Base-by-base conservation (phyloP, 2,329 filamentous ascomycete species). In the Aureobasidium musti region DNA sequence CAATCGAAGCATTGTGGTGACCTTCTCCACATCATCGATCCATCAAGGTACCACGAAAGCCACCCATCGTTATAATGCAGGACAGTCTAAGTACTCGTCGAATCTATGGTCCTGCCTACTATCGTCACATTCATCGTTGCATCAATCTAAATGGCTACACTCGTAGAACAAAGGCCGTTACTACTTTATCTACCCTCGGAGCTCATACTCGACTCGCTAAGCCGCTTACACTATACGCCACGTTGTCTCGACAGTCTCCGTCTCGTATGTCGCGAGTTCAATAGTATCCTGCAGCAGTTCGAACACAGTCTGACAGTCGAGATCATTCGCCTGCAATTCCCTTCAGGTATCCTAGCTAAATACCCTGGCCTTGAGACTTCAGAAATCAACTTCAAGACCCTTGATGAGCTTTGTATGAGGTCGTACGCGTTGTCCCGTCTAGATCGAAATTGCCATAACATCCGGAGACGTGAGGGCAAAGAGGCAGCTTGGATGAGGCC, bases 401-500 rank as follows among this genome's bases (percentile, higher is more conserved):
- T 74, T 2, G 45, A 67, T 7, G 69, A 66, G 1, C 63, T 75
- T 1, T 68, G 71, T 65, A 54, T 45, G 19, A 69, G 73, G n/a
- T 60, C 71, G 7, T 52, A 65, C 13, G 71, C 69, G 5, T 70
- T 74, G 10, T 30, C 21, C 23, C 35, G 57, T 19, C 26, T 75
- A 49, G 69, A 74, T 54, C 64, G 64, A 21, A 70, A 73, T 57
- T 76, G 74, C 71, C 69, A 74, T 26, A 68, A 71, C n/a, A 71
- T 74, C n/a, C 70, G 70, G 21, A 56, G 64, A 47, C 66, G 68
- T 14, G 61, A 72, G 45, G 69, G 69, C 17, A 70, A 71, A 10
- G 72, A 75, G 45, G 69, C 74, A 10, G 68, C 70, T 35, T 75
- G 74, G 74, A 71, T 75, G 33, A 70, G 69, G 53, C 73, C 73